A percentile compares a stretch with the other conserved stretches of the same genome.
phyloP scores from a whole-genome alignment of 2,329 filamentous ascomycete species.

The Fusarium hainanense region DNA sequence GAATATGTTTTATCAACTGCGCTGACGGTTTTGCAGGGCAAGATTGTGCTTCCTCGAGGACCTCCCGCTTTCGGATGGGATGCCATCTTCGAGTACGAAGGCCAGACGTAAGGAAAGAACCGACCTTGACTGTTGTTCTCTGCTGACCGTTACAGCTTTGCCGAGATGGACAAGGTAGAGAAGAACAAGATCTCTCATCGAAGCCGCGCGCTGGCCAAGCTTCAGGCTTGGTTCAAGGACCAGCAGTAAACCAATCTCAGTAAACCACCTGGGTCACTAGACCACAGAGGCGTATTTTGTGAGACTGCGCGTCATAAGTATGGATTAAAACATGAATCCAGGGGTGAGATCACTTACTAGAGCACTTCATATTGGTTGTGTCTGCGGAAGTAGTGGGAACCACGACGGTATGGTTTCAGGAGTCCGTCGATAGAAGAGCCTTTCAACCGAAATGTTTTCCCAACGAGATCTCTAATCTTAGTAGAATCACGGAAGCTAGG shows the following conservation, averaged over 20 bases:
- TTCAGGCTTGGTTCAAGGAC: conserved; percentile 81
- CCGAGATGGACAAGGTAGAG: conserved; percentile 89
- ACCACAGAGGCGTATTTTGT: conserved; percentile 29
- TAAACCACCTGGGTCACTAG: background rate
- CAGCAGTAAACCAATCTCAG: conserved; percentile 33
- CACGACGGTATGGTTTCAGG: conserved; percentile 79
- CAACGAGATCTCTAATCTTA: conserved; percentile 69
- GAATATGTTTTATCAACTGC: background rate
- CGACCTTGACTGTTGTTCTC: background rate
- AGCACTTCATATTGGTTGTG: conserved; percentile 84
- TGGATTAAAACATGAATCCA: background rate
- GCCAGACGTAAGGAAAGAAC: conserved; percentile 71
- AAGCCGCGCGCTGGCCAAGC: conserved; percentile 84
- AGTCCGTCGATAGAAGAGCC: conserved; percentile 55
- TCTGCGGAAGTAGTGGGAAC: conserved; percentile 72
- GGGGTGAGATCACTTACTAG: conserved; percentile 62
- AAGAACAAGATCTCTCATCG: conserved; percentile 97
- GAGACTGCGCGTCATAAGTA: conserved; percentile 28
- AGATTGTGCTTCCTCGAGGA: conserved; percentile 86
- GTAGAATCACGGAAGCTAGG: conserved; percentile 80
- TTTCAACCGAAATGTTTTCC: conserved; percentile 57
- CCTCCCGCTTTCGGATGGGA: conserved; percentile 93
- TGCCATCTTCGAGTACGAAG: conserved; percentile 92
- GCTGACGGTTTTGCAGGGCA: conserved; percentile 60
- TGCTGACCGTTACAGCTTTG: conserved; percentile 66